Base-by-base conservation (phyloP, 2,329 filamentous ascomycete genomes). In the Diatrype stigma region DNA sequence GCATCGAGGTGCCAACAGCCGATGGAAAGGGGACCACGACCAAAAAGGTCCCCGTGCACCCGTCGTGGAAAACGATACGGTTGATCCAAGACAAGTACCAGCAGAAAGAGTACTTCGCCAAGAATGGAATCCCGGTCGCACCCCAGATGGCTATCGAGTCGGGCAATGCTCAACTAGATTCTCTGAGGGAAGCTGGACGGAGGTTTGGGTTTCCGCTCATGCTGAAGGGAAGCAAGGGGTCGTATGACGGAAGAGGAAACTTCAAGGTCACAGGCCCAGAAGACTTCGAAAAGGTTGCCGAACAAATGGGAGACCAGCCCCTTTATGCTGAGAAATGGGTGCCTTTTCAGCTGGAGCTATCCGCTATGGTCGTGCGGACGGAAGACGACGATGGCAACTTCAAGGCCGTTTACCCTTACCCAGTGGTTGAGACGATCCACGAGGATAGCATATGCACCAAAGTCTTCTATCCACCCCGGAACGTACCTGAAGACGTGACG, bases 391-490 rank as follows among this genome's bases (percentile, higher is more conserved):
- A 74, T 2, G 79, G 79, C 1, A 70, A 70, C 14, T 66, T 77
- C 8, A 78, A 71, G 52, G 67, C 67, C 14, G 68, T 80, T 12
- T 74, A 91, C 30, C 83, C 92, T 4, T 97, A 94, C 66, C 92
- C 94, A 0, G 87, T 87, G 0, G 92, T 96, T 2, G 94, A 99
- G 74, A 97, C 93, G 1, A 81, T 97, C 28, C 94, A 99, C 62
- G 90, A 96, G 70, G 89, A 97, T 69, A 94, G 85, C 64, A 91
- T 99, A 61, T 97, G 94, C 80, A 94, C 95, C 61, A 85, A 92
- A 57, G 90, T 93, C 2, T 96, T 92, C 66, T 86, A 87, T 48
- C 94, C 94, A 2, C 89, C 93, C 1, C 81, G 92, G 35, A 78
- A 81, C 6, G 84, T 95, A 3, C 75, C 84, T 1, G 71, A 76